A percentile compares a stretch with the other conserved stretches of the same genome.
These are phyloP conservation scores for Dictyostelium citrinum DNA, from an alignment of 78 protist species.

Conservation along the genomic window DNA sequence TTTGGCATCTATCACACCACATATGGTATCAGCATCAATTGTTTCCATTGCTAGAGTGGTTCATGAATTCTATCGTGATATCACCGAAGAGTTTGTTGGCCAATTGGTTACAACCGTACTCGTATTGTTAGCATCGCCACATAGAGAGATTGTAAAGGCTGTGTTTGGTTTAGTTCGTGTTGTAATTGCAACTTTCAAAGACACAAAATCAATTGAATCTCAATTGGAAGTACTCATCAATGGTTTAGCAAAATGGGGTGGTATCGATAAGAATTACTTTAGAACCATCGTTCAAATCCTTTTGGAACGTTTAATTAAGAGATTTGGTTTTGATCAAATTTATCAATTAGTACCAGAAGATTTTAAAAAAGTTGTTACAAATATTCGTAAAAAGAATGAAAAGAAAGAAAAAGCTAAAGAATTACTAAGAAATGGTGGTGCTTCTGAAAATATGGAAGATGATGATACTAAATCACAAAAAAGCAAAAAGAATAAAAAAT, in stretches of 20 bases:
- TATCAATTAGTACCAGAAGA: slow-evolving; percentile 32
- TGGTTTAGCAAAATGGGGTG: slow-evolving; percentile 43
- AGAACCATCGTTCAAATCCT: slow-evolving; percentile 43
- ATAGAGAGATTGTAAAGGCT: slow-evolving; percentile 46
- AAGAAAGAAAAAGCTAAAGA: slow-evolving; percentile 33
- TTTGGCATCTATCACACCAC: slow-evolving; percentile 46
- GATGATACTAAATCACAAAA: neutral
- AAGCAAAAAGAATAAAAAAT: neutral
- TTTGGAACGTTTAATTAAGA: slow-evolving; percentile 50
- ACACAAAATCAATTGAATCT: slow-evolving; percentile 3
- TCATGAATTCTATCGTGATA: neutral
- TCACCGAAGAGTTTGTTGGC: neutral
- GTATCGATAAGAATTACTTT: slow-evolving; percentile 53
- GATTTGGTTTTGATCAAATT: slow-evolving; percentile 20
- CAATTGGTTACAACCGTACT: neutral
- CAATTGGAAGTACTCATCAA: slow-evolving; percentile 16
- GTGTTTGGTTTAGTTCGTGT: slow-evolving; percentile 63
- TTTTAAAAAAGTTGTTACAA: slow-evolving; percentile 23
- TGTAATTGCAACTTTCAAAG: slow-evolving; percentile 38
- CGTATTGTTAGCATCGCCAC: slow-evolving; percentile 10
- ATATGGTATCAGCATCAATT: slow-evolving; percentile 46
- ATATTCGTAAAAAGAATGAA: slow-evolving; percentile 33
- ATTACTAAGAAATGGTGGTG: neutral
- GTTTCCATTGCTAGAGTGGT: slow-evolving; percentile 37
- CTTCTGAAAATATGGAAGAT: neutral